Conservation (phyloP, 192 early-diverging fungal genomes). For the Chytriomyces sp. region DNA sequence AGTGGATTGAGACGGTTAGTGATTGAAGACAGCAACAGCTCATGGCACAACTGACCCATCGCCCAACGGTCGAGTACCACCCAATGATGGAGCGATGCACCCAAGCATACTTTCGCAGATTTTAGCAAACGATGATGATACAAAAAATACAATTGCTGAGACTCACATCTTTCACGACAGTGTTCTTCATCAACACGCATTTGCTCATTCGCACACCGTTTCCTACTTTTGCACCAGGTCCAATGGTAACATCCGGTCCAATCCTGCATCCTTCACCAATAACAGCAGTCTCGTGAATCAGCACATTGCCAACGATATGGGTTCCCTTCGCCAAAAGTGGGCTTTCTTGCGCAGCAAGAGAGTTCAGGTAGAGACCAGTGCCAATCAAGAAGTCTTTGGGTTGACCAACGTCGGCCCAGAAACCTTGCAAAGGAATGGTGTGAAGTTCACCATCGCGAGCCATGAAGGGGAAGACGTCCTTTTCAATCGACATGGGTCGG, state of each 20-base stretch:
- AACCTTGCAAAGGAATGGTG: slow-evolving; percentile 93
- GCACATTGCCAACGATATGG: slow-evolving; percentile 80
- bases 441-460: slow-evolving; percentile 86
- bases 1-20: too few relatives aligned
- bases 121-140: background rate
- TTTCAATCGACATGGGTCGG: slow-evolving; percentile 97
- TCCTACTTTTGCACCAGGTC: slow-evolving; percentile 89
- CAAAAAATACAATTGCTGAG: background rate
- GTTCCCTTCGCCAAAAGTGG: slow-evolving; percentile 56
- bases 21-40: too few relatives aligned
- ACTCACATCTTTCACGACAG: slow-evolving; percentile 74
- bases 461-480: slow-evolving; percentile 95
- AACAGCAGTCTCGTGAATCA: slow-evolving; percentile 88
- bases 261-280: slow-evolving; percentile 96
- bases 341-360: slow-evolving; percentile 71
- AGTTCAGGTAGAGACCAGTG: slow-evolving; percentile 88
- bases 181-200: slow-evolving; percentile 86
- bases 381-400: slow-evolving; percentile 98
- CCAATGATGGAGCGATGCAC: slow-evolving; percentile 89
- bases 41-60: slow-evolving; percentile 64
- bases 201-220: slow-evolving; percentile 92
- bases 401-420: slow-evolving; percentile 99
- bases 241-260: slow-evolving; percentile 97
- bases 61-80: slow-evolving; percentile 94
- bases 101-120: slow-evolving; percentile 64